Conservation (phyloP, 1,139 yeast genomes). For the Hansenula sp. region DNA sequence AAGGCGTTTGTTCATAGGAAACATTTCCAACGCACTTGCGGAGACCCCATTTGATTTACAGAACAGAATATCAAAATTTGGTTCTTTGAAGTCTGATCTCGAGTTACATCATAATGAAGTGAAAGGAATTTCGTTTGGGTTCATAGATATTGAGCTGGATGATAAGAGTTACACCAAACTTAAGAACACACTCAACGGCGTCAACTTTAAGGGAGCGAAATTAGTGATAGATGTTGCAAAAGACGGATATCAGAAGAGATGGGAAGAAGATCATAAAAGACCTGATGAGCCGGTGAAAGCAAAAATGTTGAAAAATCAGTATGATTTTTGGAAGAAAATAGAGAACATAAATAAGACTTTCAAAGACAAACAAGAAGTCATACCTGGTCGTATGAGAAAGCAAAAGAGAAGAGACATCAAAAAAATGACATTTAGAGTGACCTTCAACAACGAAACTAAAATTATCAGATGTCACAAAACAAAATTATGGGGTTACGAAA, state of each 20-base stretch:
- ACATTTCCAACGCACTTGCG: conserved; percentile 53
- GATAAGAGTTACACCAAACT: conserved; percentile 44
- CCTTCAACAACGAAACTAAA: conserved; percentile 58
- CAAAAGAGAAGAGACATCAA: conserved; percentile 48
- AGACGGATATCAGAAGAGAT: conserved; percentile 39
- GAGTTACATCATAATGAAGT: conserved; percentile 45
- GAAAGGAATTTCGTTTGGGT: conserved; percentile 47
- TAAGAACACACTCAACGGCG: conserved; percentile 59
- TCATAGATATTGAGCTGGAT: conserved; percentile 52
- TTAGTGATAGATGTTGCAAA: conserved; percentile 49
- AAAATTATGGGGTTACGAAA: conserved; percentile 88
- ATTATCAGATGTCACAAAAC: conserved; percentile 59
- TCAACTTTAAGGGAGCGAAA: conserved; percentile 69
- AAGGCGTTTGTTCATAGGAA: conserved; percentile 63
- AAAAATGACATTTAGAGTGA: conserved; percentile 62
- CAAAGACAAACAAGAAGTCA: conserved; percentile 43
- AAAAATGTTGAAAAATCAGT: conserved; percentile 33
- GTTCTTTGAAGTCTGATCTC: conserved; percentile 36
- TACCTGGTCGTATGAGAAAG: conserved; percentile 61
- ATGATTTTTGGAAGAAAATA: conserved; percentile 33
- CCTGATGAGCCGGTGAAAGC: conserved; percentile 23
- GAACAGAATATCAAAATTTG: conserved; percentile 47
- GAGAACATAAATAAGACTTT: conserved; percentile 37
- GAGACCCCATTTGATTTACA: conserved; percentile 39
- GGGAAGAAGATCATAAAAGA: conserved; percentile 39